These are phyloP conservation scores for Byssoonygena ceratinophila DNA, from an alignment of 2,329 filamentous ascomycete species.

Conservation along the genomic window DNA sequence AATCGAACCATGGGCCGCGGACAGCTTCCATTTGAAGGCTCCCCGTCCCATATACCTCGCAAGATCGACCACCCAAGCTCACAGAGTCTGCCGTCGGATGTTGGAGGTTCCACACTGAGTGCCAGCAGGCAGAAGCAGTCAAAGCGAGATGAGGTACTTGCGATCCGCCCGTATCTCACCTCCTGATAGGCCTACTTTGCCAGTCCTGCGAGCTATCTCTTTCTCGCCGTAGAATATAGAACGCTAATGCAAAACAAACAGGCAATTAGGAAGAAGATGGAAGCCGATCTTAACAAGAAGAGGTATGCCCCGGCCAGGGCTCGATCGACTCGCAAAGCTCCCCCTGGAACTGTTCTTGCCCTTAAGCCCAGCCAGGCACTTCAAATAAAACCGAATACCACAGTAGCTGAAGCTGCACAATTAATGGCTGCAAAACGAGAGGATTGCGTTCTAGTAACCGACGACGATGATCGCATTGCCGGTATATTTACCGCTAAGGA, in stretches of 20 bases:
- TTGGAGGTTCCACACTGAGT: slow-evolving; percentile 60
- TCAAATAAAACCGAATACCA: slow-evolving; percentile 92
- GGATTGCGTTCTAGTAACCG: slow-evolving; percentile 93
- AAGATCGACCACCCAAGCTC: slow-evolving; percentile 42
- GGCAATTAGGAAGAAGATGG: slow-evolving; percentile 95
- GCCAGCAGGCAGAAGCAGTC: slow-evolving; percentile 92
- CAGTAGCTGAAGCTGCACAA: slow-evolving; percentile 90
- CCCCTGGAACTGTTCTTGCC: slow-evolving; percentile 88
- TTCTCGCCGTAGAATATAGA: slow-evolving; percentile 9
- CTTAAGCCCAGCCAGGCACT: slow-evolving; percentile 90
- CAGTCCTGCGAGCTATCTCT: neutral
- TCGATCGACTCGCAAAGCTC: slow-evolving; percentile 80
- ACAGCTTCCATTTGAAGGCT: slow-evolving; percentile 45
- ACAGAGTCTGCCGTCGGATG: slow-evolving; percentile 41
- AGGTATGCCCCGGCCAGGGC: slow-evolving; percentile 67
- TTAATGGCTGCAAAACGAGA: slow-evolving; percentile 98
- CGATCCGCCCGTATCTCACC: slow-evolving; percentile 1
- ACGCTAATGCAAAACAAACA: slow-evolving; percentile 33
- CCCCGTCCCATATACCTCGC: slow-evolving; percentile 51
- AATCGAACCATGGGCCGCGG: slow-evolving; percentile 44
- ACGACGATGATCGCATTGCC: slow-evolving; percentile 94
- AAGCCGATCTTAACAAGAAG: slow-evolving; percentile 97
- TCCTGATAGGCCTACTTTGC: neutral
- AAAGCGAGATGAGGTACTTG: slow-evolving; percentile 89
- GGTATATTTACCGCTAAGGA: slow-evolving; percentile 99